phyloP scores from a whole-genome alignment of 805 yeast species.

The Komagataella phaffii region DNA sequence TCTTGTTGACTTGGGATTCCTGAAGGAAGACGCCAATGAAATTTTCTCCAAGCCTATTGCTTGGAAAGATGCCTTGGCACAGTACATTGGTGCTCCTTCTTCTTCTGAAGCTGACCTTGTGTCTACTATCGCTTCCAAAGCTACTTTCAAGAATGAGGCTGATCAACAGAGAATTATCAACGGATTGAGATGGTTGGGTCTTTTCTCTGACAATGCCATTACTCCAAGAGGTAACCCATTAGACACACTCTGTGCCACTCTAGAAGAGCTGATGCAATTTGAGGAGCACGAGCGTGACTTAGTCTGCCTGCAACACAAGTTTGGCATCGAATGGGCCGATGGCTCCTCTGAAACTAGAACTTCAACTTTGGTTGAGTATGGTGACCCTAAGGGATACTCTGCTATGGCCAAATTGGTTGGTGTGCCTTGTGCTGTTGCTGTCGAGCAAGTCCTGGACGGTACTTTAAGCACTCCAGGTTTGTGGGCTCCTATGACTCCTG shows the following conservation, averaged over 20 bases:
- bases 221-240: conserved; percentile 89
- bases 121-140: conserved; percentile 61
- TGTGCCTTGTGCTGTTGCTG: conserved; percentile 96
- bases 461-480: conserved; percentile 67
- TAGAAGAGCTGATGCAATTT: conserved; percentile 92
- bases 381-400: conserved; percentile 84
- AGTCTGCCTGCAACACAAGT: conserved; percentile 93
- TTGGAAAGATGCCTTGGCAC: conserved; percentile 83
- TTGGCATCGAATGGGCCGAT: conserved; percentile 93
- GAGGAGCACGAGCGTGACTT: conserved; percentile 92
- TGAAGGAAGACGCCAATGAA: conserved; percentile 61
- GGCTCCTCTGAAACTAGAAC: conserved; percentile 88
- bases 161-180: conserved; percentile 78
- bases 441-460: conserved; percentile 75
- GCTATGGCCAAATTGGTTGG: conserved; percentile 99
- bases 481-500: conserved; percentile 86
- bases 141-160: conserved; percentile 67
- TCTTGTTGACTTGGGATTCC: conserved; percentile 85
- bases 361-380: conserved; percentile 89
- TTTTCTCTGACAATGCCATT: conserved; percentile 64
- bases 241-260: conserved; percentile 93
- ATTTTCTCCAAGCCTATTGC: conserved; percentile 43
- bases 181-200: conserved; percentile 91
- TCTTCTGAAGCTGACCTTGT: conserved; percentile 59
- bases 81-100: conserved; percentile 64